Evolutionary conservation across 495 filamentous ascomycete genomes (phyloP).

Genomic region (Aspergillus sclerotiicarbonarius): DNA sequence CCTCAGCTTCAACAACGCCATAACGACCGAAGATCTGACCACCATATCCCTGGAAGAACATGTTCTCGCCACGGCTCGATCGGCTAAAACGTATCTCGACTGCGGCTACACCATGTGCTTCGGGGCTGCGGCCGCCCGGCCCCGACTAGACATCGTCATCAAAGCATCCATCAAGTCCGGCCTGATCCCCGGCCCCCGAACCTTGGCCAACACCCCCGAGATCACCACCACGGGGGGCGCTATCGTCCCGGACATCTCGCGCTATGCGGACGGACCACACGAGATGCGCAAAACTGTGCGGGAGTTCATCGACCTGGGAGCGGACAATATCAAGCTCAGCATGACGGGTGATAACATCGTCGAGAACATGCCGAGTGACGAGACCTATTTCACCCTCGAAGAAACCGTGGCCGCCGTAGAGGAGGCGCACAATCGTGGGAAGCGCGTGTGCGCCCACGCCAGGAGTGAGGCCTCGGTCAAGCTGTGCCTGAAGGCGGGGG

Average conservation of each 20-base stretch:
- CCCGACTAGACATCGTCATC: constrained; percentile 48
- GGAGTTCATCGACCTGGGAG: constrained; percentile 42
- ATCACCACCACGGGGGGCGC: constrained; percentile 46
- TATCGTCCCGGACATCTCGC: constrained; percentile 45
- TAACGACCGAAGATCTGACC: constrained; percentile 32
- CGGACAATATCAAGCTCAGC: constrained; percentile 52
- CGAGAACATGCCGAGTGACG: constrained; percentile 43
- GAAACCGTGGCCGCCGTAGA: constrained; percentile 52
- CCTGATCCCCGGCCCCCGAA: constrained; percentile 50
- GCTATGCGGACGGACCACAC: constrained; percentile 44
- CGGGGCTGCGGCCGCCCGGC: constrained; percentile 51
- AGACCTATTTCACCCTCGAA: constrained; percentile 48
- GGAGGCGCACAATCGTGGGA: constrained; percentile 44
- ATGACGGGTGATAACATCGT: constrained; percentile 44
- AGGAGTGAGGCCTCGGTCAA: constrained; percentile 47
- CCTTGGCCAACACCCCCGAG: constrained; percentile 49
- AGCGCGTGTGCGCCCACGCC: constrained; percentile 50
- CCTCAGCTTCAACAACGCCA: constrained; percentile 48
- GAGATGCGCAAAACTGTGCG: constrained; percentile 48
- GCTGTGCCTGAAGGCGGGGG: constrained; percentile 44
- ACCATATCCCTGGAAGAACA: constrained; percentile 48
- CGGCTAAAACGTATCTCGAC: constrained; percentile 45
- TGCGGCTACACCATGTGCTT: constrained; percentile 50
- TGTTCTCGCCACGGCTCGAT: constrained; percentile 41
- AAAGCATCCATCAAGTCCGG: constrained; percentile 55